Base-by-base conservation (phyloP, 169 alveolate genomes). In the Cyclospora cayetanensis region DNA sequence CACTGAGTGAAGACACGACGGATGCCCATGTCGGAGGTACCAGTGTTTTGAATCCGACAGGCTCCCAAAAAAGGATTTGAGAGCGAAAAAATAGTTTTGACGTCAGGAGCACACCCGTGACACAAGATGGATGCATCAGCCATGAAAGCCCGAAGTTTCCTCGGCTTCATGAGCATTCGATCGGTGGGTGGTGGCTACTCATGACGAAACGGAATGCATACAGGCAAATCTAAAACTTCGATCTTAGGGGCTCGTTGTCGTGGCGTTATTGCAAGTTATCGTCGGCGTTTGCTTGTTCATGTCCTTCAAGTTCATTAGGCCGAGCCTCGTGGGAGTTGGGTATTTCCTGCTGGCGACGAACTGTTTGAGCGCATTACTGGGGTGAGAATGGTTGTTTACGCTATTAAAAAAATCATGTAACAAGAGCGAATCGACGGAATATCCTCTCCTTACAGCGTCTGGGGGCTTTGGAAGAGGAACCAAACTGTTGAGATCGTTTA, bases 401-500 rank as follows among this genome's bases (percentile, higher is more conserved):
- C 31, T 53, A 11, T 12, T 50, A 50, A 50, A 50, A 12, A 50
- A 50, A 12, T 18, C 18, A 50, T 50, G 11, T 50, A 50, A 50
- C 63, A 50, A 18, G 11, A 12, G 18, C 18, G 63, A 12, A 50
- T 50, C n/a, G 11, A 50, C 18, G 18, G 11, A 50, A 12, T 50
- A 50, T 50, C 18, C 11, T 50, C 18, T 18, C 18, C 25, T 27
- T 50, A 1, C 90, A 90, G 93, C 18, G 31, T 76, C n/a, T 90
- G 93, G 93, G 93, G 93, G 11, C 79, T 74, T 31, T 66, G 84
- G 85, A 18, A 80, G 37, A 34, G 93, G 2, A 72, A 90, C 25
- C 90, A 90, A 66, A 15, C 76, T 31, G 90, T 90, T 31, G 93
- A 90, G 27, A 22, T 52, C 2, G 39, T 55, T 15, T 90, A 90